Evolutionary conservation across 768 basidiomycete species (phyloP), one percentile per base, ranked within the genome.

Genomic region (Calocera cornea): DNA sequence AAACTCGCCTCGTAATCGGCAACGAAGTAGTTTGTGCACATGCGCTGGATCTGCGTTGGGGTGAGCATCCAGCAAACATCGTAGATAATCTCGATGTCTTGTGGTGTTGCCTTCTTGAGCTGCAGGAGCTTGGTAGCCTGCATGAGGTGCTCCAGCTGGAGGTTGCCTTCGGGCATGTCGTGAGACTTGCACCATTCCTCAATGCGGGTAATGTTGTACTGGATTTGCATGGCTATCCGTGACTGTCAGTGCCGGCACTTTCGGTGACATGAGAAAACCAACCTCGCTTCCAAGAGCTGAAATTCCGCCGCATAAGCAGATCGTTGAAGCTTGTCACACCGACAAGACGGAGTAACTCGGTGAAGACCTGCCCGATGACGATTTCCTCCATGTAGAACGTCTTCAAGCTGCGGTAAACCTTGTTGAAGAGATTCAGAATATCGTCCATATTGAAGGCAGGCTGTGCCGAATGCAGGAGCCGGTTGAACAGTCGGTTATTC

Each of bases 181-280:
- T 98, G 97, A 29, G 97, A 95, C 79, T 99, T 98, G 82, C 97
- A 99, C 97, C 97, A 98, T 78, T 97, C 95, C 73, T 95, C 92
- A 73, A 95, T 90, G 31, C 90, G 86, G 34, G 95, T 98, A 75
- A 98, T 97, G 75, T 98, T 98, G 77, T 99, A 99, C 76, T 99
- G 97, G 68, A 99, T 98, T 84, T 99, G 97, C 97, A 99, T 98
- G 2, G 97, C 97, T 97, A 70, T 41, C 50, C 66, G n/a, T 68
- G 33, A 69, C 22, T 40, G 50, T 16, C 54, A 69, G 49, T 29
- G 47, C 65, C 19, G 33, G 29, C 67, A 40, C 31, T 41, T 24
- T 34, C n/a, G 1, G n/a, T 40, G 34, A 49, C 31, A 2, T 1
- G 2, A 41, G 64, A 31, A 14, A 24, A 79, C 83, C 65, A 72